A percentile compares a stretch with the other conserved stretches of the same genome.
These are phyloP conservation scores for Pseudodiploospora longispora DNA, from an alignment of 2,329 filamentous ascomycete genomes.

Conservation along the genomic window DNA sequence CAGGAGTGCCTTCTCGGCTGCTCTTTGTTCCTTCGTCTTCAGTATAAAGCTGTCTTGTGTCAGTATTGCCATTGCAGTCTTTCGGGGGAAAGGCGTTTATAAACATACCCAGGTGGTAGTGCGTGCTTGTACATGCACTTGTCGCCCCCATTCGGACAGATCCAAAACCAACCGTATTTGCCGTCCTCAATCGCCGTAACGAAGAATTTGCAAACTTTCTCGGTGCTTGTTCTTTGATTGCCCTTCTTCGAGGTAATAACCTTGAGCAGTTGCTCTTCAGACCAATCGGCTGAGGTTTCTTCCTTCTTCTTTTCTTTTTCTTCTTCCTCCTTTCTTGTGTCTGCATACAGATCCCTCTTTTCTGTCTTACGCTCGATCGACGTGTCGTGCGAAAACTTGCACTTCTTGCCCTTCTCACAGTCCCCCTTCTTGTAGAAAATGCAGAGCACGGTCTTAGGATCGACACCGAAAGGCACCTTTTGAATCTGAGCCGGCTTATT, in stretches of 20 bases:
- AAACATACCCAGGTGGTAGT: slow-evolving; percentile 82
- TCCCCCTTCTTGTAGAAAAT: slow-evolving; percentile 96
- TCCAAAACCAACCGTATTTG: slow-evolving; percentile 99
- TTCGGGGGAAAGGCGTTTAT: neutral
- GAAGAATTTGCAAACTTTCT: slow-evolving; percentile 99
- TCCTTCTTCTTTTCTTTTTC: slow-evolving; percentile 71
- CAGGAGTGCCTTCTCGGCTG: slow-evolving; percentile 88
- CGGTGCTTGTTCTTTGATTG: slow-evolving; percentile 88
- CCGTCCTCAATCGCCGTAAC: slow-evolving; percentile 95
- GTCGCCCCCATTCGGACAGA: slow-evolving; percentile 90
- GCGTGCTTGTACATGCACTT: slow-evolving; percentile 99
- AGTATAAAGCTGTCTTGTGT: slow-evolving; percentile 65
- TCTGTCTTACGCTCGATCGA: slow-evolving; percentile 83
- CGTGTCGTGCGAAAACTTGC: slow-evolving; percentile 94
- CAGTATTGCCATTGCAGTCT: slow-evolving; percentile 10
- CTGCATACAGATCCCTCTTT: slow-evolving; percentile 87
- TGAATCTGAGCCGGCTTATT: slow-evolving; percentile 91
- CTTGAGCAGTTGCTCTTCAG: slow-evolving; percentile 86
- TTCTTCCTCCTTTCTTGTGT: slow-evolving; percentile 62
- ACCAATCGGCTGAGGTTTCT: slow-evolving; percentile 94
- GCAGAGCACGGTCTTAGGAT: slow-evolving; percentile 94
- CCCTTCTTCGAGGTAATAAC: slow-evolving; percentile 96
- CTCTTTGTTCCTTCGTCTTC: slow-evolving; percentile 95
- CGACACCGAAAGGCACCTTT: slow-evolving; percentile 95
- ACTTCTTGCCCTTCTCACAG: slow-evolving; percentile 95